Conservation (phyloP, 805 yeast species). For the Starmera quercuum region DNA sequence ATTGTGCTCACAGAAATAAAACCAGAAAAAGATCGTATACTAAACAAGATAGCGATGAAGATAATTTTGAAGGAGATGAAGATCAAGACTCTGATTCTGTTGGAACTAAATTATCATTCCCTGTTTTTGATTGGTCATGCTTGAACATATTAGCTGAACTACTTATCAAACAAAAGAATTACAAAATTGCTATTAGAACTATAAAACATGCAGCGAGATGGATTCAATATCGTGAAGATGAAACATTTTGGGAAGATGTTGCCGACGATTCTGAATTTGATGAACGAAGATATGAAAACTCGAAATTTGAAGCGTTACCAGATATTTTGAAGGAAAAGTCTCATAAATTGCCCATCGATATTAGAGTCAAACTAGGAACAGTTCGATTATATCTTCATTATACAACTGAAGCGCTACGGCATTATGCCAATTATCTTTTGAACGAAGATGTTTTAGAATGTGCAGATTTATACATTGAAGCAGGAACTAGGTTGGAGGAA, state of each 20-base stretch:
- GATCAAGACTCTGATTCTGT: conserved; percentile 8
- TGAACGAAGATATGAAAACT: conserved; percentile 46
- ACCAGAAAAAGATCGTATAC: conserved; percentile 21
- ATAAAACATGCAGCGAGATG: conserved; percentile 73
- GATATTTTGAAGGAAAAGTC: conserved; percentile 28
- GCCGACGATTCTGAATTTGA: conserved; percentile 81
- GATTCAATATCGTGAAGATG: conserved; percentile 62
- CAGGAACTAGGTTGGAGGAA: conserved; percentile 66
- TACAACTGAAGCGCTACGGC: conserved; percentile 63
- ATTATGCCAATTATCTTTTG: conserved; percentile 50
- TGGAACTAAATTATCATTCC: conserved; percentile 23
- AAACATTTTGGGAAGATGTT: conserved; percentile 35
- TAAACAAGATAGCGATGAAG: conserved; percentile 12
- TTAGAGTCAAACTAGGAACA: conserved; percentile 72
- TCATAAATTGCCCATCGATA: conserved; percentile 71
- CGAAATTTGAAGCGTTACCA: conserved; percentile 33
- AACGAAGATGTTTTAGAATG: conserved; percentile 52
- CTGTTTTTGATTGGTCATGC: conserved; percentile 81
- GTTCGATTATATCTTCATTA: conserved; percentile 61
- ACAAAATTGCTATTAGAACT: conserved; percentile 52
- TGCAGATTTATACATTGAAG: conserved; percentile 66
- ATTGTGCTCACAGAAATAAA: conserved; percentile 35
- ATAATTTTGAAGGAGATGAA: conserved; percentile 13
- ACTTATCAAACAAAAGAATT: conserved; percentile 61
- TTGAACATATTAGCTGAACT: conserved; percentile 79